phyloP scores from a whole-genome alignment of 192 early-diverging fungal species.

The Umbelopsis isabellina region DNA sequence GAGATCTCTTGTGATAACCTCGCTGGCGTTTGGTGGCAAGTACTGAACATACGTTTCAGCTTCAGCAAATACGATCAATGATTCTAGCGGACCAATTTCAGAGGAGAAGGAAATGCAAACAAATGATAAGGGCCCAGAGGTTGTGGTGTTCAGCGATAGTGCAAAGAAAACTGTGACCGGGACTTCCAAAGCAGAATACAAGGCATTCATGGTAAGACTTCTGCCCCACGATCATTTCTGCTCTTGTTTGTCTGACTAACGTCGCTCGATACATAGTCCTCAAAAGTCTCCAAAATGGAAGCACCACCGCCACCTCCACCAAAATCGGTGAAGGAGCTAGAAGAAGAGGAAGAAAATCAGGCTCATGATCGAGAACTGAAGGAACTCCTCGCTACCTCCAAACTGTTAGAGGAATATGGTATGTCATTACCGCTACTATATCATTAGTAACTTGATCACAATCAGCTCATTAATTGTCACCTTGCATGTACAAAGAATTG shows the following conservation, averaged over 20 bases:
- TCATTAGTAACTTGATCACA: background rate
- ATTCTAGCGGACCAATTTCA: background rate
- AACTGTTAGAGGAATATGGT: slow-evolving; percentile 48
- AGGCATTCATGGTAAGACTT: slow-evolving; percentile 42
- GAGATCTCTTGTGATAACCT: background rate
- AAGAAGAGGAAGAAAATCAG: slow-evolving; percentile 45
- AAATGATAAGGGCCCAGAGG: slow-evolving; percentile 30
- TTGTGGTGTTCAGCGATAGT: slow-evolving; percentile 40
- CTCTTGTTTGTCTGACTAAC: background rate
- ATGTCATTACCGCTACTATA: slow-evolving; percentile 1
- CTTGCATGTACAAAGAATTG: slow-evolving; percentile 29
- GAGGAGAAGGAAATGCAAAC: background rate
- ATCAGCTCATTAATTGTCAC: background rate
- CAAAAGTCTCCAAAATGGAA: slow-evolving; percentile 34
- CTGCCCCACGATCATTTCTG: background rate
- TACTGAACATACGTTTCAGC: background rate
- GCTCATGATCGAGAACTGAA: slow-evolving; percentile 43
- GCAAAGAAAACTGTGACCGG: slow-evolving; percentile 21
- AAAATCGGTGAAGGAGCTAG: slow-evolving; percentile 26
- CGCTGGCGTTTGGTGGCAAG: background rate
- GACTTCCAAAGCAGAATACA: slow-evolving; percentile 36
- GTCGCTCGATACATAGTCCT: slow-evolving; percentile 23
- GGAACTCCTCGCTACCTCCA: slow-evolving; percentile 41
- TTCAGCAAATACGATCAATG: background rate
- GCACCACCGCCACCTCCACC: background rate